Evolutionary conservation across 2,329 filamentous ascomycete species (phyloP), one percentile per base, ranked within the genome.

Genomic region (Huntiella bhutanensis): DNA sequence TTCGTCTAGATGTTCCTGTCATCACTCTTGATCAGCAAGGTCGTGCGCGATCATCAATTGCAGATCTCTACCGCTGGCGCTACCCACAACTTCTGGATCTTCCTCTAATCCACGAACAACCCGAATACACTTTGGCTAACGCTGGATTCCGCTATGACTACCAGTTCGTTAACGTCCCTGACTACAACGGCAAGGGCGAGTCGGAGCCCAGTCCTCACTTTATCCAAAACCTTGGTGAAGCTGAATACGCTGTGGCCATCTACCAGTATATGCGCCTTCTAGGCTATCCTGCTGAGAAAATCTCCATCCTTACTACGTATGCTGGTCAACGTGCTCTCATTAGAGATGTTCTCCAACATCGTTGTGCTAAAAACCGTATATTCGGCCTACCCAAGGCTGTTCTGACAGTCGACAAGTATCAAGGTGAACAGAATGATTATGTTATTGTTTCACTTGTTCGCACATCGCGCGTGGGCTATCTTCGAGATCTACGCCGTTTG

Each of bases 401-500:
- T 22, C 87, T 84, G 3, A 98, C 92, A 4, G 88, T 98, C 52
- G 91, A 98, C 65, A 95, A 94, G 61, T 98, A 96, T 57, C 91
- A 98, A 65, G 92, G 91, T 59, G 91, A 98, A 67, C 91, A 98
- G 63, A 98, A 98, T 62, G 91, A 98, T 58, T 96, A 95, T 57
- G 77, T 98, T 54, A 93, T 98, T 55, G 74, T 98, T 47, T 95
- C 87, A 4, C 73, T 98, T 41, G 91, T 86, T 11, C 77, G 91
- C 51, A 96, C 92, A 10, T 82, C 80, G 47, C 75, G 80, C 15
- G 84, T 92, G 6, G 91, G 91, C 45, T 98, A 96, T 60, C 73
- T 98, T 6, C 81, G 92, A 52, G 88, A 96, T 57, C 78, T 96
- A 51, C 82, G 91, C 40, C 83, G 91, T 49, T 73, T 98, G 50